Percentiles rank a stretch among this genome's conserved stretches.
These are phyloP conservation scores for Pterocarpus santalinus DNA, from an alignment of 306 rosid species.

Conservation along the genomic window DNA sequence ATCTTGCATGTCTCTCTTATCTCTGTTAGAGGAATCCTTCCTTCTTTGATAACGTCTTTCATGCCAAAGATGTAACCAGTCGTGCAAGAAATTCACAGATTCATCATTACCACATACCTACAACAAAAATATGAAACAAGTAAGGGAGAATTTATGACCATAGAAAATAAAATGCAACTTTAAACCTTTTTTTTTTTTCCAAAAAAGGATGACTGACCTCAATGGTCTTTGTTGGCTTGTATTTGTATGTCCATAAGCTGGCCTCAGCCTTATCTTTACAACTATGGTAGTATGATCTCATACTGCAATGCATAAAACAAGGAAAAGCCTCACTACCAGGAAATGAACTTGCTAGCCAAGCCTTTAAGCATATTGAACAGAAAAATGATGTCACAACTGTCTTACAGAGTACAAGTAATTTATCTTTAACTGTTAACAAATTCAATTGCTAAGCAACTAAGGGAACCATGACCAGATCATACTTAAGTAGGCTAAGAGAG, in stretches of 20 bases:
- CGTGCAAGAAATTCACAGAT: conserved; percentile 75
- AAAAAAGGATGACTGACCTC: conserved; percentile 61
- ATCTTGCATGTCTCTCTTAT: conserved; percentile 50
- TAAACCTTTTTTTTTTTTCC: background rate
- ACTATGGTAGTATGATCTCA: conserved; percentile 60
- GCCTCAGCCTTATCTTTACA: conserved; percentile 56
- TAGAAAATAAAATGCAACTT: conserved; percentile 31
- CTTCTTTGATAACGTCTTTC: conserved; percentile 60
- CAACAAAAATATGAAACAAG: conserved; percentile 46
- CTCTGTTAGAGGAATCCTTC: conserved; percentile 51
- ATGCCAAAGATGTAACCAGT: conserved; percentile 84
- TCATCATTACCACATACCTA: conserved; percentile 93
- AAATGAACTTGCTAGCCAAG: conserved; percentile 32
- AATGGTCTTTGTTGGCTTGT: conserved; percentile 76
- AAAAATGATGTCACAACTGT: conserved; percentile 21
- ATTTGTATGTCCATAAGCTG: conserved; percentile 78
- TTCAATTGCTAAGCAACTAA: conserved; percentile 10
- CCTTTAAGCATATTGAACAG: conserved; percentile 12
- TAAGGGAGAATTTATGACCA: conserved; percentile 19
- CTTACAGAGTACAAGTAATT: conserved; percentile 16
- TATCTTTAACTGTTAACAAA: conserved; percentile 19
- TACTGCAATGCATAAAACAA: conserved; percentile 61
- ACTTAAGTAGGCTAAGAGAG: conserved; percentile 24
- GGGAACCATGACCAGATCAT: conserved; percentile 8
- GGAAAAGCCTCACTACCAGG: conserved; percentile 33